phyloP scores from a whole-genome alignment of 345 rosid species.

The Isatis tinctoria region DNA sequence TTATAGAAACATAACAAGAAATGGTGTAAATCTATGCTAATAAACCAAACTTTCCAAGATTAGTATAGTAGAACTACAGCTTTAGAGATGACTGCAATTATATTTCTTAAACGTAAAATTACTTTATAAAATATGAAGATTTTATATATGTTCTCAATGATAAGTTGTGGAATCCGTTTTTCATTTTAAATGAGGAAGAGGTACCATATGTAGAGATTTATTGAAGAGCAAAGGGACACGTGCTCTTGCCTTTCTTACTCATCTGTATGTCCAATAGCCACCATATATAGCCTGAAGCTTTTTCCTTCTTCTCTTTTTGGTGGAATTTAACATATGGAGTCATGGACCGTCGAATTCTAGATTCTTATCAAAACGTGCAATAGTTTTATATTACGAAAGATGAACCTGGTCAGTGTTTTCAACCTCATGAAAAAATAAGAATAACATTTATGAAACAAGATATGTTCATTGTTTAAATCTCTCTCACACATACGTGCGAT shows the following conservation, averaged over 20 bases:
- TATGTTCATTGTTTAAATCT: neutral
- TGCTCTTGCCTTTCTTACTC: slow-evolving; percentile 10
- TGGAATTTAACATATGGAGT: neutral
- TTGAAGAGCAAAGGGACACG: slow-evolving; percentile 15
- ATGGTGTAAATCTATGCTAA: too few relatives aligned
- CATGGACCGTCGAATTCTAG: neutral
- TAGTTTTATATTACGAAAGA: neutral
- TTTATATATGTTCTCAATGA: neutral
- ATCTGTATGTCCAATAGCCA: slow-evolving; percentile 20
- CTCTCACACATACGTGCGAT: neutral
- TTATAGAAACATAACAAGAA: too few relatives aligned
- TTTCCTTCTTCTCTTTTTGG: neutral
- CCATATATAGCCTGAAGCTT: neutral
- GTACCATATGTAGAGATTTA: neutral
- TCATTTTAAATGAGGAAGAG: neutral
- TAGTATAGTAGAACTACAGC: too few relatives aligned
- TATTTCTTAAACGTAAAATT: too few relatives aligned
- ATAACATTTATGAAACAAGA: neutral
- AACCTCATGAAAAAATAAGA: neutral
- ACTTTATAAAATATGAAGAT: neutral
- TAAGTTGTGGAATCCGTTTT: neutral
- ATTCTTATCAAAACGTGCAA: slow-evolving; percentile 12
- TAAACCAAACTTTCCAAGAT: too few relatives aligned
- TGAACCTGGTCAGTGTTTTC: slow-evolving; percentile 17
- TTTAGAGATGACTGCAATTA: too few relatives aligned